Percentiles rank a stretch among this genome's conserved stretches.
Evolutionary conservation across 2,329 filamentous ascomycete genomes (phyloP).

Genomic region (Claviceps maximensis): DNA sequence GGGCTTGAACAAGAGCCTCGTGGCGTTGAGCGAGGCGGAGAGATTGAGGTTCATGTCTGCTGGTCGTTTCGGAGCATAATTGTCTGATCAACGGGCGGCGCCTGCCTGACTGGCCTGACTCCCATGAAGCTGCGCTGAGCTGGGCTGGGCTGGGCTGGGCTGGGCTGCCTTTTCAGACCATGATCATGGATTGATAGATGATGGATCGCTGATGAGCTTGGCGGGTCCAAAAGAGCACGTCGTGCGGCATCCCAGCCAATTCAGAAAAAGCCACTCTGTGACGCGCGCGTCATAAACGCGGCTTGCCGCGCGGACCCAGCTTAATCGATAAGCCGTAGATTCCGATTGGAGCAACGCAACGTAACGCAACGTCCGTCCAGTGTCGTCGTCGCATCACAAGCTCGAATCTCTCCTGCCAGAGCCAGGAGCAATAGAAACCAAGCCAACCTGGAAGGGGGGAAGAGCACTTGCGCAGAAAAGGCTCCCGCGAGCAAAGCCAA

Average conservation of each 20-base stretch:
- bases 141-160: too few relatives aligned
- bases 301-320: background rate
- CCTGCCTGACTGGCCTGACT: too few relatives aligned
- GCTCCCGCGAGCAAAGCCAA: background rate
- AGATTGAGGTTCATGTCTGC: slow-evolving; percentile 52
- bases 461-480: background rate
- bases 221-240: too few relatives aligned
- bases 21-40: slow-evolving; percentile 53
- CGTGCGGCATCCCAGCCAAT: too few relatives aligned
- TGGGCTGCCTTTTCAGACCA: too few relatives aligned
- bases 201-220: background rate
- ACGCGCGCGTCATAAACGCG: background rate
- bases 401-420: background rate
- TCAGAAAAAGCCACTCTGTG: background rate
- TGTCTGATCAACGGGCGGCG: too few relatives aligned
- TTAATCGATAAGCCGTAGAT: background rate
- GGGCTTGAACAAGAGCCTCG: slow-evolving; percentile 52
- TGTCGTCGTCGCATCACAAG: background rate
- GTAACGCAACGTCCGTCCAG: too few relatives aligned
- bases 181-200: too few relatives aligned
- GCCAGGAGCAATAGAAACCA: too few relatives aligned
- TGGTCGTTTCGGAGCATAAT: background rate
- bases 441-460: too few relatives aligned
- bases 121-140: too few relatives aligned
- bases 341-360: background rate